Conservation (phyloP, 2,329 filamentous ascomycete species). For the Aureobasidium musti region DNA sequence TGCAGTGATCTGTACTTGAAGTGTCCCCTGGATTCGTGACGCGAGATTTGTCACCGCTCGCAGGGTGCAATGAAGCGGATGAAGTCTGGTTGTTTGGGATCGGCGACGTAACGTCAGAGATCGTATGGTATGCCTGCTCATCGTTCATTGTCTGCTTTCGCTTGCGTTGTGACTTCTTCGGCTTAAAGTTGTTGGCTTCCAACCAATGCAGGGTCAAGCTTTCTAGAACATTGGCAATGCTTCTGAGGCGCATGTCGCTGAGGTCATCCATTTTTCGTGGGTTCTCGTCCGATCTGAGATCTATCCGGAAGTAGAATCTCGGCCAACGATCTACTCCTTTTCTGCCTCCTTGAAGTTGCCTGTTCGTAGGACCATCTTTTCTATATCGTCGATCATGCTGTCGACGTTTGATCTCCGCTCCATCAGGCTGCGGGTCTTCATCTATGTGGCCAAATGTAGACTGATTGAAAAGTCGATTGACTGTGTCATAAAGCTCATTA, state of each 20-base stretch:
- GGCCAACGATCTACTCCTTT: constrained; percentile 81
- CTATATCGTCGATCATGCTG: constrained; percentile 49
- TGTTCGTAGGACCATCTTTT: constrained; percentile 52
- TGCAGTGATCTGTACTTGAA: not conserved
- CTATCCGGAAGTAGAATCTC: constrained; percentile 80
- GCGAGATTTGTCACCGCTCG: not conserved
- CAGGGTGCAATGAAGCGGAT: not conserved
- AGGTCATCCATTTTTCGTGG: not conserved
- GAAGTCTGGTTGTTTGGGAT: not conserved
- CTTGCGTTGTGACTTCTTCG: constrained; percentile 43
- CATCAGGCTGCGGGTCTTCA: constrained; percentile 44
- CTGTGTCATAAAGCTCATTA: constrained; percentile 70
- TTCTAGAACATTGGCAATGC: constrained; percentile 65
- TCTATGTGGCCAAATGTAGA: constrained; percentile 74
- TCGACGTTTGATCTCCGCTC: constrained; percentile 43
- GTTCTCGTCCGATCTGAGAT: constrained; percentile 38
- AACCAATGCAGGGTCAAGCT: constrained; percentile 74
- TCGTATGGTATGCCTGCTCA: not conserved
- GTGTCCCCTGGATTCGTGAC: not conserved
- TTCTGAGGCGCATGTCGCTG: constrained; percentile 46
- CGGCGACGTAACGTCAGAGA: not conserved
- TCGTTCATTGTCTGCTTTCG: not conserved
- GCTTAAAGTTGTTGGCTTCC: constrained; percentile 68
- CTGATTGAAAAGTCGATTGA: constrained; percentile 73
- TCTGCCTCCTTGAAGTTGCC: constrained; percentile 54